Evolutionary conservation across 2,329 filamentous ascomycete genomes (phyloP), one percentile per base, ranked within the genome.

Genomic region (Hypoxylon sp.): DNA sequence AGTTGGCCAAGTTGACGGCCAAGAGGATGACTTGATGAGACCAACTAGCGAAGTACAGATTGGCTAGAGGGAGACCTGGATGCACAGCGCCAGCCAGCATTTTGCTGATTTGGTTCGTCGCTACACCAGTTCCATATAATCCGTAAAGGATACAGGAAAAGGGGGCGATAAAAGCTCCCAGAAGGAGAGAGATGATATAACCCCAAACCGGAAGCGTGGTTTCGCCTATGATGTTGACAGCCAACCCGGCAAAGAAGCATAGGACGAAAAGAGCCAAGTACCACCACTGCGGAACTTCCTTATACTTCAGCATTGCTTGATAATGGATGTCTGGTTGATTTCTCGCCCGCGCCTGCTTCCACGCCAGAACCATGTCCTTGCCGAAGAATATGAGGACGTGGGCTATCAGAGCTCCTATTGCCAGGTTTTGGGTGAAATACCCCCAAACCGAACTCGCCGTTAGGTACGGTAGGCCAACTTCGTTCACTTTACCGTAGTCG

Each of bases 41-140:
- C 79, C 79, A 83, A 7, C 76, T 75, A 5, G 80, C 77, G 61
- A 82, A 82, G 63, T 82, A 82, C 76, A 82, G 79, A 64, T 82
- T 82, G 2, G 78, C 79, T 3, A 82, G 59, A 0, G 79, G 79
- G 1, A 75, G 73, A 1, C 73, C 76, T 1, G 79, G 79, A 2
- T 81, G 57, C 49, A 79, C 66, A 2, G 81, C 68, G 40, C 80
- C 80, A 0, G 74, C 80, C 36, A 83, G 51, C 78, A 82, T 80
- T 57, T 82, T 82, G 13, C 79, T 82, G 27, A 84, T 51, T 47
- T 83, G 81, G 61, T 83, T 83, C 2, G 80, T 83, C 5, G 78
- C 78, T 23, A 83, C 82, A 8, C 81, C 81, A 34, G 78, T 83
- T 7, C 81, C 81, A 29, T 71, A 83, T 0, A 78, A 72, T 2